phyloP scores from a whole-genome alignment of 2,329 filamentous ascomycete genomes.

The Dactylellina cionopaga region DNA sequence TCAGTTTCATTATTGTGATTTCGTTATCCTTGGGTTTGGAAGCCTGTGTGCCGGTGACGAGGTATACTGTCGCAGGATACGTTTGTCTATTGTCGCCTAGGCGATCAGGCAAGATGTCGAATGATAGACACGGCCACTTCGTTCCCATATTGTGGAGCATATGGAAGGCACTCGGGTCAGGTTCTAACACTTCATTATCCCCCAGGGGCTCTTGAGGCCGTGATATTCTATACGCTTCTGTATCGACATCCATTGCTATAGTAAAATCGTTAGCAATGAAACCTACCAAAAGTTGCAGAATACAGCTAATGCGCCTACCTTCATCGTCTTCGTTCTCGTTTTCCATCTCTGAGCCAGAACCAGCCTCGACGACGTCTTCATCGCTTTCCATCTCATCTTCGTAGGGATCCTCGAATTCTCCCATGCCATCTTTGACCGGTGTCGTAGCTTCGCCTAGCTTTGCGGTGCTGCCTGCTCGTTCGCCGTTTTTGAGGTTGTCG shows the following conservation, averaged over 20 bases:
- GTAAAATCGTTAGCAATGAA: neutral
- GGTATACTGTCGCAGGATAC: slow-evolving; percentile 96
- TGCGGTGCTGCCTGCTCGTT: slow-evolving; percentile 46
- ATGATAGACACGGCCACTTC: slow-evolving; percentile 96
- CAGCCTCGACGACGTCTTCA: slow-evolving; percentile 77
- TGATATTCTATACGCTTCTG: slow-evolving; percentile 94
- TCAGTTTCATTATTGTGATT: slow-evolving; percentile 95
- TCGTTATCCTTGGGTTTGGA: slow-evolving; percentile 84
- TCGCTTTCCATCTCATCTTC: slow-evolving; percentile 83
- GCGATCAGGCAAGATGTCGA: slow-evolving; percentile 86
- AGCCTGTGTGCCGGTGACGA: slow-evolving; percentile 93
- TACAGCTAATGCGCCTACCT: slow-evolving; percentile 25
- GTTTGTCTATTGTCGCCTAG: slow-evolving; percentile 88
- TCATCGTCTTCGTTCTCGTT: slow-evolving; percentile 72
- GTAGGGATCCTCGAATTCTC: slow-evolving; percentile 71
- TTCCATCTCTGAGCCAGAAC: slow-evolving; percentile 74
- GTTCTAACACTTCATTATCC: slow-evolving; percentile 87
- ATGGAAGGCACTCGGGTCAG: slow-evolving; percentile 93
- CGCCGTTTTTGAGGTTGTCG: slow-evolving; percentile 52
- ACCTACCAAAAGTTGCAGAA: neutral
- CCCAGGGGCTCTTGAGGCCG: slow-evolving; percentile 79
- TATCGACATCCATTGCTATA: slow-evolving; percentile 91
- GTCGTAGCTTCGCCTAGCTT: slow-evolving; percentile 62
- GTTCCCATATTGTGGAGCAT: slow-evolving; percentile 96
- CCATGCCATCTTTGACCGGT: slow-evolving; percentile 64